Conservation (phyloP, 352 stramenopile species). For the Phytophthora melonis region DNA sequence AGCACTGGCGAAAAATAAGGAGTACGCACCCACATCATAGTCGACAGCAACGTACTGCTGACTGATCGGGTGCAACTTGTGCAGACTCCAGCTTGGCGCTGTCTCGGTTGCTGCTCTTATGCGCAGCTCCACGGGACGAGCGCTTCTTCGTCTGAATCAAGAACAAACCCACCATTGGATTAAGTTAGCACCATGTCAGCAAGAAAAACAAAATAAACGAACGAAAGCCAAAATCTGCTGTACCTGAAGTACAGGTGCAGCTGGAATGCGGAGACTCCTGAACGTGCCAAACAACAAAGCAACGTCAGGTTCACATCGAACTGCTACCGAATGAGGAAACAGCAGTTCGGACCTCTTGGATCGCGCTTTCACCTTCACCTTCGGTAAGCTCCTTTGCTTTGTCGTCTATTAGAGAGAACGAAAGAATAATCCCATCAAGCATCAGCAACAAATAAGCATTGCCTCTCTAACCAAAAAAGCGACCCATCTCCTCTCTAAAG, state of each 20-base stretch:
- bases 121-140: slow-evolving; percentile 21
- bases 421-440: neutral
- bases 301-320: neutral
- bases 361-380: slow-evolving; percentile 26
- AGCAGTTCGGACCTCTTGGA: slow-evolving; percentile 26
- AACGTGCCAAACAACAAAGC: neutral
- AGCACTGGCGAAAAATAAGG: neutral
- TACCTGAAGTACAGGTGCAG: neutral
- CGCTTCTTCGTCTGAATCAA: slow-evolving; percentile 17
- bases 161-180: neutral
- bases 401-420: slow-evolving; percentile 2
- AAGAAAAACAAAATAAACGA: neutral
- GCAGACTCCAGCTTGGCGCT: slow-evolving; percentile 13
- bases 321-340: neutral
- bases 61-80: slow-evolving; percentile 1
- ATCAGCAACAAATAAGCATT: neutral
- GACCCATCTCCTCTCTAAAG: neutral
- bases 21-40: neutral
- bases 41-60: slow-evolving; percentile 13
- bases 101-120: slow-evolving; percentile 32
- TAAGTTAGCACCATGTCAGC: slow-evolving; percentile 2
- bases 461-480: neutral
- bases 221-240: neutral
- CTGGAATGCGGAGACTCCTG: slow-evolving; percentile 18
- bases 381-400: slow-evolving; percentile 13